Conservation (phyloP, 164 flowering plant genomes). For the Akebia trifoliata region DNA sequence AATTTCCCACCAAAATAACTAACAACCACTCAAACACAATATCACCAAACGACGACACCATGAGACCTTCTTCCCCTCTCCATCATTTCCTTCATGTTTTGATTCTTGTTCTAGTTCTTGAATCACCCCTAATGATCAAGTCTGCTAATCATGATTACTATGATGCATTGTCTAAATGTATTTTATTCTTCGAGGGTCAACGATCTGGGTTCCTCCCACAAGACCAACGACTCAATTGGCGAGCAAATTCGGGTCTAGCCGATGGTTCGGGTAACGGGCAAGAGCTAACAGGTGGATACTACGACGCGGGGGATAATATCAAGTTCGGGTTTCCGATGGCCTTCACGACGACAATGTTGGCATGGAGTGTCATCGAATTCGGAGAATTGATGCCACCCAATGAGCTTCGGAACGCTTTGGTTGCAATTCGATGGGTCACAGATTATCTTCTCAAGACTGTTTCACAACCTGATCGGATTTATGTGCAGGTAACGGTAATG, state of each 20-base stretch:
- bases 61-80: too few species aligned
- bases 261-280: slow-evolving; percentile 51
- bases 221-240: slow-evolving; percentile 67
- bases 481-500: slow-evolving; percentile 27
- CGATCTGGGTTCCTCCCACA: slow-evolving; percentile 73
- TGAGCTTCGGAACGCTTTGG: slow-evolving; percentile 56
- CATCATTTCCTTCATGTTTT: slow-evolving; percentile 6
- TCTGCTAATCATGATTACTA: slow-evolving; percentile 46
- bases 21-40: background rate
- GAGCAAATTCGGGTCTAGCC: slow-evolving; percentile 62
- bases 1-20: background rate
- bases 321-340: slow-evolving; percentile 96
- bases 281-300: slow-evolving; percentile 88
- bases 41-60: too few species aligned
- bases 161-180: slow-evolving; percentile 71
- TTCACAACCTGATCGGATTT: slow-evolving; percentile 56
- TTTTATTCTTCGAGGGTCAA: slow-evolving; percentile 86
- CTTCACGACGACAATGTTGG: slow-evolving; percentile 79
- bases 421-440: slow-evolving; percentile 74
- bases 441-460: slow-evolving; percentile 85
- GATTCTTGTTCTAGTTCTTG: slow-evolving; percentile 12
- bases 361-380: slow-evolving; percentile 91
- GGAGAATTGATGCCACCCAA: slow-evolving; percentile 67
- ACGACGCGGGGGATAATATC: slow-evolving; percentile 93
- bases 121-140: background rate